Base-by-base conservation (phyloP, 306 rosid species). In the Prunus padus region DNA sequence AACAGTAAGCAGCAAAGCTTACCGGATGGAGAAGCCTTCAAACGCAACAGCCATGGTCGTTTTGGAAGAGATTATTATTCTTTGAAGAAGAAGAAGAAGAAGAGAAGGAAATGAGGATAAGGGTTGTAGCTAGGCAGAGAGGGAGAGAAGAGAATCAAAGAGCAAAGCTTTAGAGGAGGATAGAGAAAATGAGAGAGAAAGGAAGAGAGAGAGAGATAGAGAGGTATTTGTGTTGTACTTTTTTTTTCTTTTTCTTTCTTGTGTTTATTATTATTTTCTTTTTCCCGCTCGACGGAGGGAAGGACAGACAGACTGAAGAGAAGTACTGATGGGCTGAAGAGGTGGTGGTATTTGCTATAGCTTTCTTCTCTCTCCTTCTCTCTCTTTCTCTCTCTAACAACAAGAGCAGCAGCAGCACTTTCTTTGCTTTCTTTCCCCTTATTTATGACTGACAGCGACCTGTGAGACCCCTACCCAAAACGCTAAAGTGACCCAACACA, bases 361-460 rank as follows among this genome's bases (percentile, higher is more conserved):
- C 28, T 70, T 55, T 56, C 69, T 47, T 51, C 30, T 63, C 47
- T 69, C 11, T 5, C 23, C n/a, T 19, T 47, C 11, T 67, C 3
- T 61, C 18, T 57, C 67, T 72, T 14, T 42, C 67, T 63, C 46
- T 64, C 47, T 19, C 42, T 40, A 63, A 82, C 81, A 71, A 7
- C 20, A 51, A 18, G 57, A 47, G 14, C 33, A 59, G 31, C 16
- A 59, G 65, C 3, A 59, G 65, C 65, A 59, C 65, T 59, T 51
- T 16, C 8, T 51, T 30, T 62, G 67, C 74, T 85, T 87, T 87
- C 86, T 87, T 87, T 82, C 68, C 84, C 85, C 80, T 83, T 83
- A 89, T 94, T 94, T 94, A 94, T 90, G 91, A 94, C 81, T 79
- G 97, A 94, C 80, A 92, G 85, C 73, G 97, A 92, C 96, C 76